Conservation (phyloP, 2,329 filamentous ascomycete genomes). For the Xylariaceae sp. region DNA sequence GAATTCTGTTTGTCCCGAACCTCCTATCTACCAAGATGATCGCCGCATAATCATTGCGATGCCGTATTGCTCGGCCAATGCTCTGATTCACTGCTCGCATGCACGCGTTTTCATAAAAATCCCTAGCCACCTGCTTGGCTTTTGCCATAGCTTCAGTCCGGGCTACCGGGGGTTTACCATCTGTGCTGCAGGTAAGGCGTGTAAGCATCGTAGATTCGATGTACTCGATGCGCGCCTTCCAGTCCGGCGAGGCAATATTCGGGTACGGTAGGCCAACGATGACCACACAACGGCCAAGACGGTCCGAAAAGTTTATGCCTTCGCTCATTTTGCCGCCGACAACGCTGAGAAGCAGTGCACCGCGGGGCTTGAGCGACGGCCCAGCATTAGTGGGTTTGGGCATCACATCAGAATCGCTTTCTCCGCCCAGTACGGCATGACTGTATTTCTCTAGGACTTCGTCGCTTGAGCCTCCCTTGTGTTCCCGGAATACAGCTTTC, state of each 20-base stretch:
- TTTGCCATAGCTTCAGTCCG: slow-evolving; percentile 28
- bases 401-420: slow-evolving; percentile 16
- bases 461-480: slow-evolving; percentile 55
- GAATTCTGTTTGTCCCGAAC: slow-evolving; percentile 71
- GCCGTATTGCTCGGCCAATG: slow-evolving; percentile 87
- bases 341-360: slow-evolving; percentile 81
- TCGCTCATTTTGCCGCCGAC: slow-evolving; percentile 94
- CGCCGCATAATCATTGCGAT: slow-evolving; percentile 81
- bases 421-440: slow-evolving; percentile 54
- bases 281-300: slow-evolving; percentile 80
- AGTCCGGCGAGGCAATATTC: slow-evolving; percentile 83
- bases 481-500: slow-evolving; percentile 61
- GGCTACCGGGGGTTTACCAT: slow-evolving; percentile 10
- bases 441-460: slow-evolving; percentile 71
- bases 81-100: slow-evolving; percentile 98
- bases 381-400: background rate
- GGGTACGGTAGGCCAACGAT: slow-evolving; percentile 93
- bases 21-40: slow-evolving; percentile 81
- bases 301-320: slow-evolving; percentile 96
- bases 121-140: slow-evolving; percentile 58
- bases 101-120: slow-evolving; percentile 91
- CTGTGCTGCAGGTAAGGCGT: slow-evolving; percentile 33
- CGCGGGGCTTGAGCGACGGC: slow-evolving; percentile 31
- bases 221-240: slow-evolving; percentile 88
- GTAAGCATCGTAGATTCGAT: slow-evolving; percentile 59